Percentiles rank a stretch among this genome's conserved stretches.
These are phyloP conservation scores for Skeletonema costatum DNA, from an alignment of 108 stramenopile genomes.

Conservation along the genomic window DNA sequence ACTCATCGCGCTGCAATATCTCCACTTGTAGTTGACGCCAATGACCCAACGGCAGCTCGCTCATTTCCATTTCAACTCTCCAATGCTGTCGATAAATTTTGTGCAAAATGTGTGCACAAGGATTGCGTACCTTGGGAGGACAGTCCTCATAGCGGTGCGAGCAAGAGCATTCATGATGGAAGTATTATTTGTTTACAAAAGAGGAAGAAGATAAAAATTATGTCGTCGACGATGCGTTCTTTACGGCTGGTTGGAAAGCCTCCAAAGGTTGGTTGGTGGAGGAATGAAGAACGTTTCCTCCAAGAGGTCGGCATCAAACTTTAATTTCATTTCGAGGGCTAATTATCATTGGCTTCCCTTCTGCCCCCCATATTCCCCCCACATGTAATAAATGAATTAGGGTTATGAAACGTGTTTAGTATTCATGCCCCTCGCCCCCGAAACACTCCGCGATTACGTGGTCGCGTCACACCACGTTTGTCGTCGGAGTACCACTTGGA, in stretches of 20 bases:
- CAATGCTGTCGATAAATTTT: not conserved
- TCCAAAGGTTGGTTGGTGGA: not conserved
- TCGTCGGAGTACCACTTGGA: too few species aligned
- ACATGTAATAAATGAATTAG: too few species aligned
- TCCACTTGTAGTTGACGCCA: not conserved
- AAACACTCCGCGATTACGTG: too few species aligned
- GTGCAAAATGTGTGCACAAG: not conserved
- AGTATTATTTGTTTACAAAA: slow-evolving; percentile 3
- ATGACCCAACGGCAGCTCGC: slow-evolving; percentile 6
- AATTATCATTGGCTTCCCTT: too few species aligned
- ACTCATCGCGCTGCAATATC: not conserved
- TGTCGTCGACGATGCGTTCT: not conserved
- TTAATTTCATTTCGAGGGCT: not conserved
- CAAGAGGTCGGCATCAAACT: not conserved
- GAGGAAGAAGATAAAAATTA: slow-evolving; percentile 2
- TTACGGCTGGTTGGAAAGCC: not conserved
- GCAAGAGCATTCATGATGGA: slow-evolving; percentile 36
- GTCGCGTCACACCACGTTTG: too few species aligned
- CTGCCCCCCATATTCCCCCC: too few species aligned
- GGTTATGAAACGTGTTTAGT: too few species aligned
- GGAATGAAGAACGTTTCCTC: not conserved
- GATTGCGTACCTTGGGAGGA: slow-evolving; percentile 38
- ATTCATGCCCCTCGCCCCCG: too few species aligned
- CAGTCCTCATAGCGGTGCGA: slow-evolving; percentile 38
- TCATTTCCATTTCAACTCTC: not conserved